phyloP scores from a whole-genome alignment of 1,284 basidiomycete genomes.

The Microbotryum lychnidis-dioicae region DNA sequence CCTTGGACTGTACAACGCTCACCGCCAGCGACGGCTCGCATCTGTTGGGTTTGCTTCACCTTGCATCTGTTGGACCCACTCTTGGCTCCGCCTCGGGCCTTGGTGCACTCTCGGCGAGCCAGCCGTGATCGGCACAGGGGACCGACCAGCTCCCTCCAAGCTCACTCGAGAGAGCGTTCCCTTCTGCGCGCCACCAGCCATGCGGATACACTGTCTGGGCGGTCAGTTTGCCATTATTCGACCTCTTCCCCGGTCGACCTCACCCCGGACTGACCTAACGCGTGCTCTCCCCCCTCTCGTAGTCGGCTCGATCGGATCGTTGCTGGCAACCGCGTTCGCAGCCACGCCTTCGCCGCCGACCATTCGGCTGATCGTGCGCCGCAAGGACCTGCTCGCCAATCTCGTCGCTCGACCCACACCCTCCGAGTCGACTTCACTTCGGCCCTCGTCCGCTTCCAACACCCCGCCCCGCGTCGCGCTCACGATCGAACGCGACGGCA shows the following conservation, averaged over 20 bases:
- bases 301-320: conserved; percentile 68
- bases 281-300: conserved; percentile 61
- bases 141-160: no score
- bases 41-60: no score
- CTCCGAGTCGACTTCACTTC: background rate
- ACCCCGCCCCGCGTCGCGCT: conserved; percentile 21
- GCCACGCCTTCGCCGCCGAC: conserved; percentile 55
- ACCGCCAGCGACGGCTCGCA: no score
- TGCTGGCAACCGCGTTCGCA: conserved; percentile 55
- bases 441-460: background rate
- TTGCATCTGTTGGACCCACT: no score
- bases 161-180: no score
- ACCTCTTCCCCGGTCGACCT: background rate
- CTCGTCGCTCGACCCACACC: conserved; percentile 34
- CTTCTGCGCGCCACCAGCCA: background rate
- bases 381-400: conserved; percentile 53
- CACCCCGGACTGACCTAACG: background rate
- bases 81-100: no score
- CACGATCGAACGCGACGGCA: conserved; percentile 41
- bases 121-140: no score
- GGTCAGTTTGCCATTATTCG: conserved; percentile 5
- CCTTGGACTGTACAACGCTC: no score
- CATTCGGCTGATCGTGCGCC: conserved; percentile 55
- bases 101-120: no score
- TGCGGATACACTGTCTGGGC: conserved; percentile 28